Base-by-base conservation (phyloP, 2,329 filamentous ascomycete species). In the Stagonosporopsis rhizophila region DNA sequence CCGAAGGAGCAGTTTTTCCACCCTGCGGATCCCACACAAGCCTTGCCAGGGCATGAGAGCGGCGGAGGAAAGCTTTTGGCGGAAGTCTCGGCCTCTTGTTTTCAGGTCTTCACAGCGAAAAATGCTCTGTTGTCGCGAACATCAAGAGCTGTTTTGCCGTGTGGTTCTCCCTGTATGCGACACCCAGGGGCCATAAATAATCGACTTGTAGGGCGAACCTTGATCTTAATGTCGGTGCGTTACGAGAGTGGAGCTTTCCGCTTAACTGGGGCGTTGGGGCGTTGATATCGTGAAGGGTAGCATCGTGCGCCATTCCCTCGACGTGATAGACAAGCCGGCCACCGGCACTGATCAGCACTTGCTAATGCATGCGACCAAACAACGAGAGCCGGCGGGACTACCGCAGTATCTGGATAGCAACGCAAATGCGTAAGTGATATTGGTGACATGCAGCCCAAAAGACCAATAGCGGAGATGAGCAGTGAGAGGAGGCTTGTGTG, bases 11-110 rank as follows among this genome's bases (percentile, higher is more conserved):
- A 67, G 52, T 28, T 37, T 30, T 47, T 58, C 56, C 54, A 58
- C 19, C 28, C 52, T 30, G 48, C 28, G 44, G 46, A 32, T 34
- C 46, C 52, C 53, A 58, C 59, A 61, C 60, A 71, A 71, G 67
- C 63, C 59, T 66, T 53, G 61, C 53, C 48, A 61, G 53, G 56
- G 44, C 50, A 39, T 40, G 53, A 35, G 30, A 44, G 54, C 56
- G 47, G 52, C 47, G 44, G 59, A 56, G 27, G 44, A 59, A 70
- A 67, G 68, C 68, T 67, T 70, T 66, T 62, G 58, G 65, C 52
- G 61, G 40, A 51, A 47, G 54, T 52, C 57, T 65, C 54, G 56
- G 59, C 34, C 55, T 58, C 64, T 68, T 68, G n/a, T 68, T 58
- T 58, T 17, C 34, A 55, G n/a, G 3, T 34, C 32, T 46, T 8